Evolutionary conservation across 768 basidiomycete genomes (phyloP), one percentile per base, ranked within the genome.

Genomic region (Clavulina sp.): DNA sequence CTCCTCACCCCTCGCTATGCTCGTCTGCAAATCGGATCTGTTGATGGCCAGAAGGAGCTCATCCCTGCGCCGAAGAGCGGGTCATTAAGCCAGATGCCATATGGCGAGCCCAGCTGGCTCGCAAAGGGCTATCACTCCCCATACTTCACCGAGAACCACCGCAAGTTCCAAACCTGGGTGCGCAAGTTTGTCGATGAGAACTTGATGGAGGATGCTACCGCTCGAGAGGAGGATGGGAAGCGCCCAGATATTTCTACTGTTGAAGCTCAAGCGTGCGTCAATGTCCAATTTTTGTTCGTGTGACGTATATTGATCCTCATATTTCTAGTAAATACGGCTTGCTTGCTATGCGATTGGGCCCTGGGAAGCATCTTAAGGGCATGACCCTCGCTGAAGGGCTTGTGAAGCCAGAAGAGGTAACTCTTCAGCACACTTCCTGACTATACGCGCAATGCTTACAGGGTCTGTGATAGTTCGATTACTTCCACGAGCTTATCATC

Each of bases 401-500:
- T 19, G 73, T 86, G 41, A 76, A 75, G 49, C 78, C 83, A 3
- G 84, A 86, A 60, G 81, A 91, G 40, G 52, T 44, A 23, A 13
- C 46, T 33, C 28, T 18, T 13, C 34, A 5, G n/a, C 24, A 0
- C 6, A 6, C 16, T 43, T 24, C 47, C 13, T 24, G 28, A 24
- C 38, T 34, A 5, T n/a, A 31, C 26, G 33, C 32, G 6, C 16
- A 13, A 36, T 19, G 9, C 21, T 33, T 6, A n/a, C n/a, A n/a
- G n/a, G n/a, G n/a, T n/a, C n/a, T n/a, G 6, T 29, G 31, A 36
- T 19, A 52, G 57, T 96, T 84, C 59, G 86, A 95, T 64, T 91
- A 91, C 61, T 97, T 97, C 73, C 82, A 95, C 60, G 92, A 87
- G 83, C 70, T 80, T 40, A 84, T 87, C 54, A 71, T 86, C 52